Evolutionary conservation across 148 eudicot species (phyloP), one percentile per base, ranked within the genome.

Genomic region (Selenicereus undatus): DNA sequence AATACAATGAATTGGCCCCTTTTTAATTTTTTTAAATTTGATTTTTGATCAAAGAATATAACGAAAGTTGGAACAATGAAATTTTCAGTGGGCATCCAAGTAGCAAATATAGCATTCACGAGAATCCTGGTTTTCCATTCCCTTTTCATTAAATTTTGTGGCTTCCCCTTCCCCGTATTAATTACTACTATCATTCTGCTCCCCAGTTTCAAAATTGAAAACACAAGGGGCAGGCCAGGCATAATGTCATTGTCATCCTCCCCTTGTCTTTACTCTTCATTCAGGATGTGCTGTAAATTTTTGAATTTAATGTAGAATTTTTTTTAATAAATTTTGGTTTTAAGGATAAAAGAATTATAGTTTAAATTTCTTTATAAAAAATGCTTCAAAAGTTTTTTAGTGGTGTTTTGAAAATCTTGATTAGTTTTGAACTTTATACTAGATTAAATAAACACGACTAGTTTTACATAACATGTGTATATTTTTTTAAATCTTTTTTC

Each of bases 121-220:
- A 81, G 83, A 74, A 22, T 81, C 83, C 43, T 81, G 83, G 78
- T 75, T 45, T 75, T 9, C 22, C 48, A 60, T 50, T 58, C 64
- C 26, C 52, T 80, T 80, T 80, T 26, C 21, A 69, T 74, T 81
- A 11, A 52, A 81, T 65, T 75, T 50, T 27, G 7, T 29, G 72
- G 17, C 62, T 45, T 81, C 18, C 65, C 62, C 62, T 45, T 81
- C 18, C 65, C 62, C 78, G 29, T 62, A 32, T 48, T 81, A n/a
- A 26, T 64, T 81, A 62, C 78, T 74, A 35, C 42, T 78, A 50
- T 78, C 64, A 78, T 78, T 68, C 79, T 76, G 79, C 35, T 12
- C 36, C 48, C 32, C 17, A n/a, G 11, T 60, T 60, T 22, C 45
- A 56, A 66, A 66, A 26, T 66, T 66, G 35, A 66, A 27, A 27